Evolutionary conservation across 2,329 filamentous ascomycete species (phyloP).

Genomic region (Arachnopeziza araneosa): DNA sequence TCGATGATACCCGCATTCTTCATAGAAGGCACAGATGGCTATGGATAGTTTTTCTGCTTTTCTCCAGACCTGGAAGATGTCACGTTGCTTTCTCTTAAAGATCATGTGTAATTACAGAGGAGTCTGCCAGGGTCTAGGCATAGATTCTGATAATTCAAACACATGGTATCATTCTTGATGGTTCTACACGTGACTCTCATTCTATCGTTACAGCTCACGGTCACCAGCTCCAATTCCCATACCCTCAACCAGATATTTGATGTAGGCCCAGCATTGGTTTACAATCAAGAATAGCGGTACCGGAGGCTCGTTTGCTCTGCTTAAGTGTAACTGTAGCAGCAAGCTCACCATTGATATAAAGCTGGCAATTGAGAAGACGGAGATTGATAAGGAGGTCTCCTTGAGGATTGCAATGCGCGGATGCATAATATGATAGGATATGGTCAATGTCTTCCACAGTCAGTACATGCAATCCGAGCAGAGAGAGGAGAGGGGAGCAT

Average conservation of each 20-base stretch:
- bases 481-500: slow-evolving; percentile 24
- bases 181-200: neutral
- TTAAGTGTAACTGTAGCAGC: slow-evolving; percentile 58
- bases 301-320: slow-evolving; percentile 26
- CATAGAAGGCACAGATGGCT: slow-evolving; percentile 26
- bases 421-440: slow-evolving; percentile 71
- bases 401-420: slow-evolving; percentile 75
- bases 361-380: slow-evolving; percentile 70
- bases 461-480: neutral
- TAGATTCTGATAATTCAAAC: neutral
- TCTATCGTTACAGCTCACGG: neutral
- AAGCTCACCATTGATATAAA: slow-evolving; percentile 70
- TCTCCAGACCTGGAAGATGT: slow-evolving; percentile 13
- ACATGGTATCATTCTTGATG: neutral
- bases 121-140: neutral
- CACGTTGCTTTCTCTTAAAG: slow-evolving; percentile 7
- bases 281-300: slow-evolving; percentile 26
- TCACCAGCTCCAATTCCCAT: slow-evolving; percentile 13
- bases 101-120: neutral
- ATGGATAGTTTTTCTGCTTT: slow-evolving; percentile 18
- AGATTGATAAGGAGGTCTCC: slow-evolving; percentile 71
- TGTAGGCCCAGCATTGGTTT: slow-evolving; percentile 20
- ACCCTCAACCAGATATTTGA: slow-evolving; percentile 17
- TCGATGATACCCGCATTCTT: slow-evolving; percentile 33
- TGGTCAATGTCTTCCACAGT: slow-evolving; percentile 55